Conservation (phyloP, 768 basidiomycete genomes). For the Naematelia aurantialba region DNA sequence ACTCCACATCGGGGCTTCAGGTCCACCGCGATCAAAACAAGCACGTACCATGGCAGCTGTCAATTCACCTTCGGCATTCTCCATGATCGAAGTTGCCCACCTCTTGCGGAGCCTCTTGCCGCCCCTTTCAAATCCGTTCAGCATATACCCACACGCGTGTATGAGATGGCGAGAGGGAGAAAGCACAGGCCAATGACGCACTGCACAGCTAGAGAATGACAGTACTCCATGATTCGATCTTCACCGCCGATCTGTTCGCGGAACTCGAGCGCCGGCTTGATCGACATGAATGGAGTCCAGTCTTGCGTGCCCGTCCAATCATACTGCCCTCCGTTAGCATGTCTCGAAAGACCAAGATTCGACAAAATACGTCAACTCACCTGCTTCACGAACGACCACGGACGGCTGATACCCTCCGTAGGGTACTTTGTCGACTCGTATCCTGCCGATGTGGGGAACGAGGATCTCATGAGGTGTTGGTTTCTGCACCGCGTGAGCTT, state of each 20-base stretch:
- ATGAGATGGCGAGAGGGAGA: too few relatives aligned
- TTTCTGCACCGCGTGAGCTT: conserved; percentile 22
- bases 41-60: conserved; percentile 67
- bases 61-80: conserved; percentile 58
- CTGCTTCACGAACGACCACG: conserved; percentile 32
- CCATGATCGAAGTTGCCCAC: conserved; percentile 63
- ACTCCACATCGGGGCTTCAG: neutral
- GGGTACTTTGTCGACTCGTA: conserved; percentile 43
- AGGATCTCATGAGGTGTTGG: conserved; percentile 37
- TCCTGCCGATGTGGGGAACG: conserved; percentile 37
- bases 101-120: conserved; percentile 61
- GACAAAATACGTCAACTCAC: conserved; percentile 16
- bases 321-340: conserved; percentile 17
- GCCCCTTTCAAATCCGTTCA: conserved; percentile 50
- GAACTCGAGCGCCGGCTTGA: conserved; percentile 63
- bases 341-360: neutral
- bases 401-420: conserved; percentile 13
- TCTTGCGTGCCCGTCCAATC: conserved; percentile 46
- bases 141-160: too few relatives aligned
- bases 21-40: neutral
- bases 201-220: conserved; percentile 62
- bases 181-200: conserved; percentile 11
- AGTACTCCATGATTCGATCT: conserved; percentile 65
- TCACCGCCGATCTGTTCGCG: conserved; percentile 73
- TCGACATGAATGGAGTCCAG: conserved; percentile 39